Base-by-base conservation (phyloP, 1,284 basidiomycete species). In the Xerocomus minutiporus region DNA sequence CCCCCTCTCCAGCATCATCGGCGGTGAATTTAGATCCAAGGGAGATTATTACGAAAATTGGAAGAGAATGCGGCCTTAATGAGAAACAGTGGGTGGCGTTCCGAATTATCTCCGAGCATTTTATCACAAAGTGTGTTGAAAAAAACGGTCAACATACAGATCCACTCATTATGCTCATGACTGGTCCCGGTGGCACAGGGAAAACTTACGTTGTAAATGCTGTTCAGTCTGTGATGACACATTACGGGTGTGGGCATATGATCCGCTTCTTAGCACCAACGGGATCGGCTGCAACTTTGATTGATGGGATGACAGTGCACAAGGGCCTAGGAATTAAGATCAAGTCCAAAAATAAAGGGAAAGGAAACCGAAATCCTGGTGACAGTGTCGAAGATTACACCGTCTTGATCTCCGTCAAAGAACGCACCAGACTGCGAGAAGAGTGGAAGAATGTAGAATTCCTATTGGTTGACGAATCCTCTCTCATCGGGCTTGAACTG, bases 291-390 rank as follows among this genome's bases (percentile, higher is more conserved):
- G 49, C 54, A 1, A 0, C 54, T 0, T 4, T 56, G 23, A 51
- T 34, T 13, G 6, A 56, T 20, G 54, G 54, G 0, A 56, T 41
- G 41, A 56, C 48, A 0, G 4, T 56, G 0, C 53, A 55, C 8
- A 55, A 56, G 5, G 54, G 13, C 0, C 6, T 56, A 0, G 48
- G 45, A 0, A 56, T 56, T 0, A 56, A 50, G 6, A 55, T 55
- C 4, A 50, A 56, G 42, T 29, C 28, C 20, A 20, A 20, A 20
- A 20, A 20, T 20, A 20, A 20, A 20, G 20, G 20, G 20, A 20
- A 20, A 20, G 28, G 28, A 29, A 29, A 29, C 6, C 6, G 28
- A 29, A 34, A 34, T 20, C 20, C 20, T 2, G 20, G 20, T 20
- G 20, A 20, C 20, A 20, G 20, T 20, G 20, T 20, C 8, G 32